Evolutionary conservation across 306 rosid genomes (phyloP).

Genomic region (Trichosanthes truncata): DNA sequence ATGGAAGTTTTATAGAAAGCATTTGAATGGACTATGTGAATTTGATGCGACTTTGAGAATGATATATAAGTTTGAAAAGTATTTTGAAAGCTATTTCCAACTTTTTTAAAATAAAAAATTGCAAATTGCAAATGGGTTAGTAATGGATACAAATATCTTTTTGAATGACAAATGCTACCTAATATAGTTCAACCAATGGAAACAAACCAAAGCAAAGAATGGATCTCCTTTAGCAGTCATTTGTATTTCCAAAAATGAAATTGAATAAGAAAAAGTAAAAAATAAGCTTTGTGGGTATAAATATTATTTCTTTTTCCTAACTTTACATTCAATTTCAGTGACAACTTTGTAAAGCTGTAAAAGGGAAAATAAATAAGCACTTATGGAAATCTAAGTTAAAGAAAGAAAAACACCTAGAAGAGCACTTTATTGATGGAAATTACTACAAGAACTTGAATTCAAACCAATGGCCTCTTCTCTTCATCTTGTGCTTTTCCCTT

Average conservation of each 20-base stretch:
- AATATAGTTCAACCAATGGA: background rate
- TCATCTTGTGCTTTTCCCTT: constrained; percentile 10
- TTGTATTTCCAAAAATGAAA: background rate
- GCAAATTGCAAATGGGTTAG: background rate
- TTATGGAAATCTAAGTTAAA: background rate
- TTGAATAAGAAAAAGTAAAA: background rate
- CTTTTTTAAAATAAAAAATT: background rate
- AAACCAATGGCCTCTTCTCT: constrained; percentile 25
- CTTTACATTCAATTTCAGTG: background rate
- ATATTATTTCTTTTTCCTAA: background rate
- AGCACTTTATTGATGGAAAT: background rate
- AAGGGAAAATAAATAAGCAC: background rate
- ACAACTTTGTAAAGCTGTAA: background rate
- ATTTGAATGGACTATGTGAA: background rate
- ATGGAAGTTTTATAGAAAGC: background rate
- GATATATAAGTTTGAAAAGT: background rate
- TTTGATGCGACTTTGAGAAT: background rate
- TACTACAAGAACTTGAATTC: background rate
- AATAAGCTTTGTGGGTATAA: background rate
- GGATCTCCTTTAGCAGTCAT: background rate
- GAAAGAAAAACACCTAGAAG: background rate
- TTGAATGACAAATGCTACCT: background rate
- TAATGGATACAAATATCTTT: background rate
- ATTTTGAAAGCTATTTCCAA: background rate
- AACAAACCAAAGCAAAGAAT: background rate